These are phyloP conservation scores for Setomelanomma holmii DNA, from an alignment of 2,329 filamentous ascomycete genomes.

Conservation along the genomic window DNA sequence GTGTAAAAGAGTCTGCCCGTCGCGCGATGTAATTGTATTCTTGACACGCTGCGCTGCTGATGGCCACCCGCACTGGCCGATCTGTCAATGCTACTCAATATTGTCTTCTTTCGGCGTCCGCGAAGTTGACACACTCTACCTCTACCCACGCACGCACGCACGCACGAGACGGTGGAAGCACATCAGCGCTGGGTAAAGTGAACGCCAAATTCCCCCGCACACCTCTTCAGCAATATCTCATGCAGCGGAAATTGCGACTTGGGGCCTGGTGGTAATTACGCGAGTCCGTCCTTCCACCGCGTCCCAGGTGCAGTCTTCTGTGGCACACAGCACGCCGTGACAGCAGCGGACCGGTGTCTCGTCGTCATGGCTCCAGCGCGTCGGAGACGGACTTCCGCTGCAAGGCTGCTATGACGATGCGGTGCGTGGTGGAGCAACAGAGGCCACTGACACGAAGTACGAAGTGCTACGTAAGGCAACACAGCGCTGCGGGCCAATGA, in stretches of 20 bases:
- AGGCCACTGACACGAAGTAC: constrained; percentile 40
- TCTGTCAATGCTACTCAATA: constrained; percentile 9
- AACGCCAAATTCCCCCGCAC: constrained; percentile 10
- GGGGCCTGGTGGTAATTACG: constrained; percentile 13
- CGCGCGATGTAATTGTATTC: constrained; percentile 8
- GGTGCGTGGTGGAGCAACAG: constrained; percentile 22
- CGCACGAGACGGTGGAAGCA: neutral
- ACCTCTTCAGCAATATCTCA: constrained; percentile 11
- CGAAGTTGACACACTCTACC: neutral
- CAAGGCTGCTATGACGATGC: constrained; percentile 27
- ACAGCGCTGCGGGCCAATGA: constrained; percentile 19
- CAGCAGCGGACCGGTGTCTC: neutral
- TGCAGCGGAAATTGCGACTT: constrained; percentile 23
- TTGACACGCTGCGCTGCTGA: constrained; percentile 5
- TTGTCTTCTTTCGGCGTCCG: neutral
- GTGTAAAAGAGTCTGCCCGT: constrained; percentile 10
- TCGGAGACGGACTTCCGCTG: constrained; percentile 16
- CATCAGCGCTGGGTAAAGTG: constrained; percentile 15
- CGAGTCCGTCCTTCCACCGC: constrained; percentile 6
- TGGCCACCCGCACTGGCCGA: neutral
- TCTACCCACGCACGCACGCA: neutral
- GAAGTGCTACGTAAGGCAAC: constrained; percentile 26
- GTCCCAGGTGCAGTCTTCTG: constrained; percentile 2
- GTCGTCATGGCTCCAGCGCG: constrained; percentile 12
- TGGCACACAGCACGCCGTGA: constrained; percentile 5